Conservation (phyloP, 345 rosid species). For the Linum lewisii region DNA sequence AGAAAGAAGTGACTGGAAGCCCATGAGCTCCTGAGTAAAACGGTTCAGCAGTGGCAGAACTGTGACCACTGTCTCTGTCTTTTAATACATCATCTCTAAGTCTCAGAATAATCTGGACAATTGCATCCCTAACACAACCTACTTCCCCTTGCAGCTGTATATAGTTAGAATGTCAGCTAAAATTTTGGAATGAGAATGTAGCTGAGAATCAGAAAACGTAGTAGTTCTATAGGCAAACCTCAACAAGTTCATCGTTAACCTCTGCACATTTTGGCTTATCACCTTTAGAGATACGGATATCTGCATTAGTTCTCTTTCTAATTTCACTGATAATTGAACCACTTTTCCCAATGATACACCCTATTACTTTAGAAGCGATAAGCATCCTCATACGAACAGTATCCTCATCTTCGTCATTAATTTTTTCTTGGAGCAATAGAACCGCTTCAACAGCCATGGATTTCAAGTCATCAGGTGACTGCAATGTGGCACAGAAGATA, state of each 20-base stretch:
- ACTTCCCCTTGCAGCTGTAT: constrained; percentile 67
- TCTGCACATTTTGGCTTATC: constrained; percentile 62
- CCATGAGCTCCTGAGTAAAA: constrained; percentile 42
- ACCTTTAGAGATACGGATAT: constrained; percentile 72
- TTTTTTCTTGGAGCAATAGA: constrained; percentile 76
- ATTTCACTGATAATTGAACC: constrained; percentile 91
- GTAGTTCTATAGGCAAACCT: constrained; percentile 37
- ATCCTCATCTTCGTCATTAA: constrained; percentile 67
- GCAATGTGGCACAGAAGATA: constrained; percentile 8
- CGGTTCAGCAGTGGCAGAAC: constrained; percentile 49
- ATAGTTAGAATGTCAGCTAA: constrained; percentile 9
- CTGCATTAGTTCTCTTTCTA: constrained; percentile 74
- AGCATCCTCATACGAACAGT: constrained; percentile 56
- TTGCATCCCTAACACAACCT: constrained; percentile 72
- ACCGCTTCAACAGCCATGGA: constrained; percentile 95
- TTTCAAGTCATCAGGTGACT: constrained; percentile 84
- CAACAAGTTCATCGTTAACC: constrained; percentile 67
- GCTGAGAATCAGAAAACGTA: background rate
- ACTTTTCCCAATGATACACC: constrained; percentile 86
- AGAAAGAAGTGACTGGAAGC: constrained; percentile 46
- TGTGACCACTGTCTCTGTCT: constrained; percentile 49
- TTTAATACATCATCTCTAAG: constrained; percentile 80
- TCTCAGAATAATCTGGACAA: constrained; percentile 77
- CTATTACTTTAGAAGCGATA: constrained; percentile 81
- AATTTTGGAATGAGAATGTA: constrained; percentile 11